Conservation (phyloP, 2,329 filamentous ascomycete genomes). For the Periconia digitata region DNA sequence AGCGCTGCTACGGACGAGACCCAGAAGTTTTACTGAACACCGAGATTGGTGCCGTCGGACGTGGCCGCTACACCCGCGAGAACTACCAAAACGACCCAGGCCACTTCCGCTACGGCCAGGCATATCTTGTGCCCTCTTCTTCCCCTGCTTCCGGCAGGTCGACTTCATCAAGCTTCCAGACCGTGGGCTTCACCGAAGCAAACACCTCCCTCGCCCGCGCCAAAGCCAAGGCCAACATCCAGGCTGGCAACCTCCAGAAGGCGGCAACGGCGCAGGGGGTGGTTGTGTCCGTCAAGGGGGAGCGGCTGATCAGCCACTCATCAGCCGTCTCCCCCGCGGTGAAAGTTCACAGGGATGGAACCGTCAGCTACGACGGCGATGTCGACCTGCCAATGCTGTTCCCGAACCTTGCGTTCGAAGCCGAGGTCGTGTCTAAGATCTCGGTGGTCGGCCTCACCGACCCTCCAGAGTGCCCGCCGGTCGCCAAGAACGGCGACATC, state of each 20-base stretch:
- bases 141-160: background rate
- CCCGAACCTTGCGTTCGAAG: background rate
- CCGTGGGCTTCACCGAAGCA: background rate
- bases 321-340: background rate
- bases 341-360: background rate
- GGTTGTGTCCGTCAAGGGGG: background rate
- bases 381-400: background rate
- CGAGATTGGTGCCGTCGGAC: constrained; percentile 10
- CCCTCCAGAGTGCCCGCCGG: background rate
- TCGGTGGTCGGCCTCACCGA: background rate
- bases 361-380: background rate
- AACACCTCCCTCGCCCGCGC: background rate
- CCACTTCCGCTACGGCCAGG: constrained; percentile 5
- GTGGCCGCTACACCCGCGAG: constrained; percentile 10
- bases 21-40: constrained; percentile 3
- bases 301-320: background rate
- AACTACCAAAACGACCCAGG: constrained; percentile 3
- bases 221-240: background rate
- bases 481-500: background rate
- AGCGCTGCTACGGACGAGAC: constrained; percentile 12
- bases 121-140: constrained; percentile 1
- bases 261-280: background rate
- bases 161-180: constrained; percentile 19
- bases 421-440: background rate
- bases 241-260: background rate